Base-by-base conservation (phyloP, 208 protist species). In the Leishmania braziliensis region DNA sequence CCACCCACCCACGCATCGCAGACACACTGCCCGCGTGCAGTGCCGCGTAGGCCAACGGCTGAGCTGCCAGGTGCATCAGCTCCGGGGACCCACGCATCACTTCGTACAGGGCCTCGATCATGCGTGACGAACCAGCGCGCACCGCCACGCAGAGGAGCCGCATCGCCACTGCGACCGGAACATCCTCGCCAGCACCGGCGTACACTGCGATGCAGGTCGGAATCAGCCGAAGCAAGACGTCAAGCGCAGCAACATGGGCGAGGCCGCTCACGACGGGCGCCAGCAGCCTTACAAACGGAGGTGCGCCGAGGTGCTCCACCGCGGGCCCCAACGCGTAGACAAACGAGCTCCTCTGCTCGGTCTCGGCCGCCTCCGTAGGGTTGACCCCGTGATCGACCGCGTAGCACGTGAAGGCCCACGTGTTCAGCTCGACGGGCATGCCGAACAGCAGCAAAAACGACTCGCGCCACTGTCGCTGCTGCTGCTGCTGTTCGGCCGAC, bases 61-160 rank as follows among this genome's bases (percentile, higher is more conserved):
- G 88, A 33, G 87, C 88, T 2, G 90, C 88, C 23, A 91, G 43
- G 48, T 82, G 68, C 68, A 75, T 58, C 77, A 85, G 77, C 84
- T 82, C 69, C 23, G 73, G 36, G 10, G 75, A 81, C 4, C 48
- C 33, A 36, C 85, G 81, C 76, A 79, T 80, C 50, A 76, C 82
- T 3, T 84, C 81, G 77, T 89, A 94, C 23, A 96, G 78, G 29
- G 83, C 83, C 78, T 91, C 89, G 50, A 95, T 83, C 69, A 89
- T 80, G 50, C 65, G 62, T 5, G 86, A 62, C 56, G 82, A 87
- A 12, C 89, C 83, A 16, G 86, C 78, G 43, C 88, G 88, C 60
- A 93, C 82, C 0, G 92, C 90, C 36, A 94, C 83, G 79, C 89
- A 94, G 5, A 94, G 88, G 26, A 95, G 84, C 50, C 89, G 87